Percentiles rank a stretch among this genome's conserved stretches.
Evolutionary conservation across 2,329 filamentous ascomycete genomes (phyloP).

Genomic region (Aspergillus hiratsukae): DNA sequence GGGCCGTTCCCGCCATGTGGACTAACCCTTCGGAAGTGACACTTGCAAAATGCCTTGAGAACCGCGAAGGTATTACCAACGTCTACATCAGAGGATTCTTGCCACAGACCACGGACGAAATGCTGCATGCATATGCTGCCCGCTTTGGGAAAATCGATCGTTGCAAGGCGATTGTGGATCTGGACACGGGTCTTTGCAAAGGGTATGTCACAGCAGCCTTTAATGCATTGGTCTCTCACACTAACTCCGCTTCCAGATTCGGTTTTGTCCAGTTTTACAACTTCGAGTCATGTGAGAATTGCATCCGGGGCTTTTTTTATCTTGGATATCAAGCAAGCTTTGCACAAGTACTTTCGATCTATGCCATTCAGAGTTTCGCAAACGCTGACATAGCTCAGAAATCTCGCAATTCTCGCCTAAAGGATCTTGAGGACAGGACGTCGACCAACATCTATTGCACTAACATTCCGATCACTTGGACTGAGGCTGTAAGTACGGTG

Average conservation of each 20-base stretch:
- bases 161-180: constrained; percentile 97
- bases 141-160: constrained; percentile 93
- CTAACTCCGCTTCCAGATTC: constrained; percentile 57
- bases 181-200: constrained; percentile 89
- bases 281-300: constrained; percentile 84
- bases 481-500: constrained; percentile 66
- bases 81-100: constrained; percentile 97
- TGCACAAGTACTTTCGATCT: constrained; percentile 60
- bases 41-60: constrained; percentile 89
- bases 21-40: constrained; percentile 81
- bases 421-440: constrained; percentile 81
- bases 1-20: constrained; percentile 81
- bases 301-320: constrained; percentile 91
- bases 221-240: constrained; percentile 19
- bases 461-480: constrained; percentile 87
- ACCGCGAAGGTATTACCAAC: constrained; percentile 91
- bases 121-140: constrained; percentile 73
- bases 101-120: constrained; percentile 89
- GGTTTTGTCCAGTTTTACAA: constrained; percentile 95
- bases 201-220: constrained; percentile 59
- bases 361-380: neutral
- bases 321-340: constrained; percentile 97
- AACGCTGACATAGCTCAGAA: constrained; percentile 56
- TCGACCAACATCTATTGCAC: constrained; percentile 98
- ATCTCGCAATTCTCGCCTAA: constrained; percentile 96